Evolutionary conservation across 148 eudicot species (phyloP), one percentile per base, ranked within the genome.

Genomic region (Camellia sinensis): DNA sequence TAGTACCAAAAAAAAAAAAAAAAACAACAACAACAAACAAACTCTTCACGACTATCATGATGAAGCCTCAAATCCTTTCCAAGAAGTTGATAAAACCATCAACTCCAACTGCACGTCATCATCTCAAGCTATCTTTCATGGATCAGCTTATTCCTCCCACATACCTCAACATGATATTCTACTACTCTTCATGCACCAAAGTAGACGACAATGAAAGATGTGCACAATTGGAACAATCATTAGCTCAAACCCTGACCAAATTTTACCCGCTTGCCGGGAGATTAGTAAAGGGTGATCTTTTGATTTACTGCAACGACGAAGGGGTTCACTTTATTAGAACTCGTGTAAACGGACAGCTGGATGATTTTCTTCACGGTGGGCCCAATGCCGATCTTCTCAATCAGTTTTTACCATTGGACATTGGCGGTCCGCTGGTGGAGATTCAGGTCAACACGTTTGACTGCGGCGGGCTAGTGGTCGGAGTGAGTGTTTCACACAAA

Each of bases 231-330:
- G 78, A 78, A 68, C 52, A 78, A 40, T 84, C 87, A 0, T 37
- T 84, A 0, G 29, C 83, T 3, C 59, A 81, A 18, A 69, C 63
- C 19, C 69, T 84, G 11, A 67, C 74, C 10, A 46, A 45, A 43
- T 77, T 71, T 15, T 84, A 84, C 77, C 87, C 87, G 0, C 78
- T 84, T 48, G 84, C 87, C 0, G 87, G 84, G 2, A 81, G 84
- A 18, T 73, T 80, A 9, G 63, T 61, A 15, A 19, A 66, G 15
- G 74, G 56, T 7, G 80, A 68, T 37, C 73, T 78, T 7, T 5
- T 22, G 14, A 66, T 78, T 7, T 63, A 78, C 13, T 78, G 80
- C 37, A 69, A 57, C 4, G 80, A 78, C 4, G n/a, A 78, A 43
- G 80, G 80, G 41, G 80, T 78, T 14, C 65, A 78, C 53, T 68